Percentiles rank a stretch among this genome's conserved stretches.
Evolutionary conservation across 78 protist species (phyloP).

Genomic region (Creolimax fragrantissima): DNA sequence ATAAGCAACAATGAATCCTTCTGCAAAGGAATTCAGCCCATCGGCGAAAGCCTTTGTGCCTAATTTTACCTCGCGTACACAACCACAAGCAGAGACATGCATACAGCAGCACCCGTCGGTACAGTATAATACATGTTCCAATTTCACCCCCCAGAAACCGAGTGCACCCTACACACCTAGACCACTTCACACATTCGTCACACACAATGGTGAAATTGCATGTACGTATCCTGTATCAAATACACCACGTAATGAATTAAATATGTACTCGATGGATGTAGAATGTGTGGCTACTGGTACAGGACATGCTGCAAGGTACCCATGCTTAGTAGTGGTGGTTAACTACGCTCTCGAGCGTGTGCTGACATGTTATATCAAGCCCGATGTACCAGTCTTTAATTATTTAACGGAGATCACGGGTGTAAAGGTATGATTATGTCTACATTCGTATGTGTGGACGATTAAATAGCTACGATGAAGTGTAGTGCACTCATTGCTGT

Average conservation of each 20-base stretch:
- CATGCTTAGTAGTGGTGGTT: conserved; percentile 1
- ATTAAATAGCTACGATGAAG: background rate
- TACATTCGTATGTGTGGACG: background rate
- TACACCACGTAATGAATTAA: background rate
- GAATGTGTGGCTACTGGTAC: conserved; percentile 8
- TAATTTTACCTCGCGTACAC: background rate
- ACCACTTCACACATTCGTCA: background rate
- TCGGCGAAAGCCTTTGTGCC: background rate
- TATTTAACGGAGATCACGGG: background rate
- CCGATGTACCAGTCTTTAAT: background rate
- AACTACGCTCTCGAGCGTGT: background rate
- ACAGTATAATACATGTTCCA: background rate
- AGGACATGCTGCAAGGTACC: background rate
- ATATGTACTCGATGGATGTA: background rate
- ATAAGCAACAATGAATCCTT: background rate
- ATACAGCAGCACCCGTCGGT: background rate
- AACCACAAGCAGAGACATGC: background rate
- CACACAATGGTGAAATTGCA: background rate
- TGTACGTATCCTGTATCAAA: background rate
- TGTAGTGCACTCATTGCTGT: no score
- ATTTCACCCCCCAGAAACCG: background rate
- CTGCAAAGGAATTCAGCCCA: background rate
- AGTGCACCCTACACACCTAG: background rate
- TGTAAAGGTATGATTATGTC: background rate
- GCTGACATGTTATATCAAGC: background rate